A percentile compares a stretch with the other conserved stretches of the same genome.
Evolutionary conservation across 306 rosid genomes (phyloP).

Genomic region (Quercus robur): DNA sequence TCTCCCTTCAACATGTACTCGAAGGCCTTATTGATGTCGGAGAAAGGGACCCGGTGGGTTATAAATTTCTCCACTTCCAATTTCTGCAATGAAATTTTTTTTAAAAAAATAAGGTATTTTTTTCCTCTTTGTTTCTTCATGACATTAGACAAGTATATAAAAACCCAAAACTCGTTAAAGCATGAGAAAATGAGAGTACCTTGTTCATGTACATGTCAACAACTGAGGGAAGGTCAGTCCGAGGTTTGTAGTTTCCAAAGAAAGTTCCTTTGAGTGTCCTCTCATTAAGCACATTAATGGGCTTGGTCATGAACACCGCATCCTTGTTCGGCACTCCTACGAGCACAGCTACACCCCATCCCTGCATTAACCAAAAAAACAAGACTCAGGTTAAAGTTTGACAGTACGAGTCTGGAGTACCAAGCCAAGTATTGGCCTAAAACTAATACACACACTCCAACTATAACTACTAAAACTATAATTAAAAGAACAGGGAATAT

Average conservation of each 20-base stretch:
- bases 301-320: slow-evolving; percentile 39
- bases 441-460: too few species aligned
- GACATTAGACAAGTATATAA: neutral
- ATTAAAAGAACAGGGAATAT: too few species aligned
- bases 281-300: slow-evolving; percentile 33
- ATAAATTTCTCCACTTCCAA: slow-evolving; percentile 49
- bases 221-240: slow-evolving; percentile 39
- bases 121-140: neutral
- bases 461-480: too few species aligned
- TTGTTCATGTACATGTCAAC: slow-evolving; percentile 55
- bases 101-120: neutral
- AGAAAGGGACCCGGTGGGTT: slow-evolving; percentile 43
- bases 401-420: too few species aligned
- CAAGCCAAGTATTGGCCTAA: too few species aligned
- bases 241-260: slow-evolving; percentile 55
- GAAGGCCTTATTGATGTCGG: slow-evolving; percentile 53
- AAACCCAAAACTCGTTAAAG: too few species aligned
- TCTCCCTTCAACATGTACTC: slow-evolving; percentile 42
- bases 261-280: slow-evolving; percentile 55
- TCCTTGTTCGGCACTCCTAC: slow-evolving; percentile 49
- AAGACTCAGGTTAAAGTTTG: neutral
- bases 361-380: slow-evolving; percentile 14
- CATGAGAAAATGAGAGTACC: slow-evolving; percentile 12
- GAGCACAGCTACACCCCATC: slow-evolving; percentile 59
- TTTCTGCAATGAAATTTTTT: slow-evolving; percentile 19